Base-by-base conservation (phyloP, 2,329 filamentous ascomycete species). In the Ophiocordyceps robertsii region DNA sequence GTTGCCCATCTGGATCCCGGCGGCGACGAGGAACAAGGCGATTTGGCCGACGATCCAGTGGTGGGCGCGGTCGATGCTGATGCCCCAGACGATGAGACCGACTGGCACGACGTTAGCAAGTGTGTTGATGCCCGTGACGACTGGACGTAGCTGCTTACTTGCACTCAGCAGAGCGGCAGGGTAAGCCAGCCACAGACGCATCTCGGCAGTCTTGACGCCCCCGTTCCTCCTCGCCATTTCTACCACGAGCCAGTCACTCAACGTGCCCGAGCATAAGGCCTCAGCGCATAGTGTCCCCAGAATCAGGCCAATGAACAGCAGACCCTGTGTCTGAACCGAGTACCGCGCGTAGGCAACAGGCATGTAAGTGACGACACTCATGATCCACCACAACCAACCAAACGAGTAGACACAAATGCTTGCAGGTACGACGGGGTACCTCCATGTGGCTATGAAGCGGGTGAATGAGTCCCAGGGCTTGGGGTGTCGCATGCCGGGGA, bases 41-140 rank as follows among this genome's bases (percentile, higher is more conserved):
- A 75, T 56, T 46, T 77, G 72, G 1, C 71, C 73, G 0, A 74
- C 66, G 31, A 74, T 70, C 70, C 72, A 77, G 53, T 77, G 72
- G 49, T 70, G 74, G 1, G 52, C 52, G 35, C 59, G 61, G 44
- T 75, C 72, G 13, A 77, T 58, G 41, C 68, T 73, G 36, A 76
- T 52, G 0, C 73, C 73, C 73, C 73, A 77, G 39, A 77, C 38
- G 29, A 74, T 60, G 30, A 72, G 53, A 0, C 73, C 73, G 7
- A 72, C 52, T 31, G 14, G 14, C 3, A 14, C 3, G 30, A 3
- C 3, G 14, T 11, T 31, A 11, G 14, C 2, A 5, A 11, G 11
- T 11, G 3, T 2, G 30, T 31, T 31, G 30, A 31, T n/a, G n/a
- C n/a, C n/a, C n/a, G n/a, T n/a, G n/a, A n/a, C n/a, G n/a, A n/a